Base-by-base conservation (phyloP, 257 asterid species). In the Lycium barbarum region DNA sequence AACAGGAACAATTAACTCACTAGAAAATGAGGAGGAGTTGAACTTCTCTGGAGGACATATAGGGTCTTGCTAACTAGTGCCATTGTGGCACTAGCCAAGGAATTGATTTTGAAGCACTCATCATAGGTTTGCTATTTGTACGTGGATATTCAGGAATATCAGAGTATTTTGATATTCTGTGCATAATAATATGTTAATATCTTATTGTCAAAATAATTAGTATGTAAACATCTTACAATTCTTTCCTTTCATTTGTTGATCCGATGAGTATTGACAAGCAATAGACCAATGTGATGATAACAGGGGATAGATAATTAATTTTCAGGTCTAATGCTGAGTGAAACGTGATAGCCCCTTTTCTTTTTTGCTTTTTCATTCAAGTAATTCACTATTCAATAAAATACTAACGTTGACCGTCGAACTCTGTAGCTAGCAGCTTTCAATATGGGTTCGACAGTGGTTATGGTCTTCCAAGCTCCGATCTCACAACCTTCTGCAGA, bases 391-490 rank as follows among this genome's bases (percentile, higher is more conserved):
- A 51, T 70, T 85, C 14, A 33, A 51, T 67, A 80, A 47, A n/a
- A n/a, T 58, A 55, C 73, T 7, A 47, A 82, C 81, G 80, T 70
- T 83, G 38, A 26, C 53, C 70, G 63, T 82, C 20, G 58, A 57
- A 85, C 43, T 45, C 78, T 88, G 88, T 93, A 95, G 99, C 85
- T 96, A 65, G 99, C 91, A 66, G 97, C 97, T 80, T 96, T 96
- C 91, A 96, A 93, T 86, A 93, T 96, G 98, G 99, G 99, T 79
- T 96, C 99, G 15, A 96, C 99, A 0, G 99, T 95, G 86, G 98
- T 96, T 86, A 84, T 96, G n/a, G 92, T 96, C 58, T 96, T 96
- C 89, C 98, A 95, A 92, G 98, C 98, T 82, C 98, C 97, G 2
- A 87, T 82, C 35, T 80, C 88, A 54, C 80, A 83, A 55, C 86